A percentile compares a stretch with the other conserved stretches of the same genome.
Evolutionary conservation across 352 stramenopile species (phyloP).

Genomic region (Globisporangium okanoganense): DNA sequence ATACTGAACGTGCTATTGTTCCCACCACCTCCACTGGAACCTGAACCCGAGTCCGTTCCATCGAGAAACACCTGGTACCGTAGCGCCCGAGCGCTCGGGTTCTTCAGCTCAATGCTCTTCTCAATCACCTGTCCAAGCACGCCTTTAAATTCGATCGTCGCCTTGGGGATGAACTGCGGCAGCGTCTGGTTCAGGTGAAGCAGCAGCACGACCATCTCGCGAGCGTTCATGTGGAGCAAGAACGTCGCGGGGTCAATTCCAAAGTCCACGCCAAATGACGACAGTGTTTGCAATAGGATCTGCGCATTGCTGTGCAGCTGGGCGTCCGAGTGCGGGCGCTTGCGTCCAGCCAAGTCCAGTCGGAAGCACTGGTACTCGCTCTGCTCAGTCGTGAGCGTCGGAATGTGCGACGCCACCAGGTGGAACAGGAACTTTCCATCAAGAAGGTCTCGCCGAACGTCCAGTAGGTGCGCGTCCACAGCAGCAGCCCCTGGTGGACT

Average conservation of each 20-base stretch:
- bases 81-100: slow-evolving; percentile 79
- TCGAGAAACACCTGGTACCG: slow-evolving; percentile 90
- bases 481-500: not conserved
- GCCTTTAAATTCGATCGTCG: slow-evolving; percentile 91
- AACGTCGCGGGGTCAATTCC: slow-evolving; percentile 56
- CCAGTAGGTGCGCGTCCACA: slow-evolving; percentile 35
- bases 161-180: slow-evolving; percentile 91
- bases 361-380: slow-evolving; percentile 74
- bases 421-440: slow-evolving; percentile 85
- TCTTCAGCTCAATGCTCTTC: slow-evolving; percentile 94
- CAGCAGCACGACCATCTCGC: slow-evolving; percentile 81
- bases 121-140: slow-evolving; percentile 80
- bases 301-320: slow-evolving; percentile 59
- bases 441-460: slow-evolving; percentile 56
- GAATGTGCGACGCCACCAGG: slow-evolving; percentile 84
- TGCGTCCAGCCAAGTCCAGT: slow-evolving; percentile 17
- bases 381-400: slow-evolving; percentile 60
- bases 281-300: slow-evolving; percentile 56
- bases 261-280: slow-evolving; percentile 76
- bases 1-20: slow-evolving; percentile 66
- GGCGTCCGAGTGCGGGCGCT: slow-evolving; percentile 16
- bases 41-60: slow-evolving; percentile 12
- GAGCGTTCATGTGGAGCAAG: slow-evolving; percentile 46
- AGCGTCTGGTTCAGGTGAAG: slow-evolving; percentile 90
- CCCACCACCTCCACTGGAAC: not conserved